Evolutionary conservation across 768 basidiomycete genomes (phyloP), one percentile per base, ranked within the genome.

Genomic region (Rossbeevera mucosa): DNA sequence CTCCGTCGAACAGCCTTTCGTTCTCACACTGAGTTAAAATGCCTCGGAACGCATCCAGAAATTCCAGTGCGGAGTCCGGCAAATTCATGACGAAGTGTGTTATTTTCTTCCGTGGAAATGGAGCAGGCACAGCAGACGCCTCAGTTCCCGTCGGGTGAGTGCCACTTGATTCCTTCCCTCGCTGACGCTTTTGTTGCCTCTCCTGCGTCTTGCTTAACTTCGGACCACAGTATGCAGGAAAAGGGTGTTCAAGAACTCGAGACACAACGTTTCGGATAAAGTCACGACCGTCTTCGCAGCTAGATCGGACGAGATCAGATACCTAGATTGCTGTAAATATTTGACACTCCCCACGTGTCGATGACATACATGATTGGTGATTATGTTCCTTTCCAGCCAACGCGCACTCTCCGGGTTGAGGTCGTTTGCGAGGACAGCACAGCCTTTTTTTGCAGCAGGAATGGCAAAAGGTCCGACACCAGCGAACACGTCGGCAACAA

Each of bases 71-170:
- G 22, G 87, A 85, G 59, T 91, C 93, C 2, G 96, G 96, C 18
- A 99, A 76, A 69, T 99, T 99, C 94, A 99, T 95, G n/a, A 96
- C 87, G 64, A 91, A 94, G 65, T 96, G 95, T 12, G 82, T 72
- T 57, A 96, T 82, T 41, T 78, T 71, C 50, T 69, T 74, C 52
- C 88, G 81, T 31, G 74, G 66, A 7, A 68, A 72, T 41, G 59
- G 20, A 18, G 48, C 50, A 4, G 56, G 20, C 18, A 52, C 58
- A 30, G 50, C 26, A 41, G 57, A 47, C n/a, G 22, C 49, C 25
- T 57, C 41, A n/a, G 36, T 22, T 42, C 42, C 40, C 44, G 51
- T 20, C 24, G 44, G 29, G 22, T 47, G 48, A 22, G 8, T 36
- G 14, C 22, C 40, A 14, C 20, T 48, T 9, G 48, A 38, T 18